phyloP scores from a whole-genome alignment of 352 stramenopile genomes.

The Globisporangium paroecandrum region DNA sequence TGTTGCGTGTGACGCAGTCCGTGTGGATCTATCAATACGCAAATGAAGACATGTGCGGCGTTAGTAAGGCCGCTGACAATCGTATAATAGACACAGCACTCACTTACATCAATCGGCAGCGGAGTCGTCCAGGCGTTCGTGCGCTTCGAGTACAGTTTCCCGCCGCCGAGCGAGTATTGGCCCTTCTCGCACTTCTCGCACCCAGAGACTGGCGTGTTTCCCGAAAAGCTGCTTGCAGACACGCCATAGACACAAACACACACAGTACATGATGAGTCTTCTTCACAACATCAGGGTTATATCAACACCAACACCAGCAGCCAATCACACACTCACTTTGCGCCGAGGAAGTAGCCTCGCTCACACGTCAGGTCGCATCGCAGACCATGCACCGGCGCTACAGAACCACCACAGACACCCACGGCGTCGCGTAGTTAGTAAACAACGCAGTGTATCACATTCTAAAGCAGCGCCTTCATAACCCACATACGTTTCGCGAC shows the following conservation, averaged over 20 bases:
- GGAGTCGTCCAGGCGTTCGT: constrained; percentile 63
- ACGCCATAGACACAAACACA: background rate
- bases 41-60: background rate
- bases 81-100: background rate
- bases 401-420: background rate
- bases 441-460: background rate
- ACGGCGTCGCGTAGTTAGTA: background rate
- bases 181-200: constrained; percentile 69
- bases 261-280: background rate
- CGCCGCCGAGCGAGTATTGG: constrained; percentile 76
- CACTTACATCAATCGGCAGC: constrained; percentile 46
- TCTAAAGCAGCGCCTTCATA: constrained; percentile 3
- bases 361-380: constrained; percentile 73
- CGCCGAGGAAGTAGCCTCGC: constrained; percentile 65
- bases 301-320: background rate
- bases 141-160: constrained; percentile 64
- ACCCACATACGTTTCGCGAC: constrained; percentile 46
- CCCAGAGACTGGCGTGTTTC: constrained; percentile 49
- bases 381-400: constrained; percentile 65
- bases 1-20: constrained; percentile 73
- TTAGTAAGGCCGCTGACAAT: background rate
- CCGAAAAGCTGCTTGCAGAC: constrained; percentile 48
- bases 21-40: constrained; percentile 43
- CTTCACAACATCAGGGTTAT: too few relatives aligned
- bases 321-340: constrained; percentile 48